Percentiles rank a stretch among this genome's conserved stretches.
These are phyloP conservation scores for Neurospora sp. DNA, from an alignment of 2,329 filamentous ascomycete species.

Conservation along the genomic window DNA sequence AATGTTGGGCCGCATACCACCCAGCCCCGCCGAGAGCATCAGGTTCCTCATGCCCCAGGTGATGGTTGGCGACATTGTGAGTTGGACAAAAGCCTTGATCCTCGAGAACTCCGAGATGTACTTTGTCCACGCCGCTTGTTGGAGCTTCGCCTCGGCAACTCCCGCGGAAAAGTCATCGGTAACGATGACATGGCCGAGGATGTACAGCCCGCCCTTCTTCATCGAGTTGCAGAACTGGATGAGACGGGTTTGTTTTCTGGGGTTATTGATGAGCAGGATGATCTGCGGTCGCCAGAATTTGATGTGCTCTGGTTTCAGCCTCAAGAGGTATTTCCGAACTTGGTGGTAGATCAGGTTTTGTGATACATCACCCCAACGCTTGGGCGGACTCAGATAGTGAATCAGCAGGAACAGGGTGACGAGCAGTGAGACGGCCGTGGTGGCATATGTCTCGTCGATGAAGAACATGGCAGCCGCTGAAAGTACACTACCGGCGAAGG, in stretches of 20 bases:
- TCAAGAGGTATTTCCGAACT: constrained; percentile 76
- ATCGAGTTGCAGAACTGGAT: constrained; percentile 88
- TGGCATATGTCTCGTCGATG: constrained; percentile 72
- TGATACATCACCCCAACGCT: constrained; percentile 83
- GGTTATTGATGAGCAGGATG: constrained; percentile 72
- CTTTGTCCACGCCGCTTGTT: constrained; percentile 75
- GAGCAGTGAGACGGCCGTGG: constrained; percentile 62
- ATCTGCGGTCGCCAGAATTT: constrained; percentile 92
- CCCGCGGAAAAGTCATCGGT: constrained; percentile 71
- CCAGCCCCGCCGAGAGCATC: constrained; percentile 70
- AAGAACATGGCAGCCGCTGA: constrained; percentile 84
- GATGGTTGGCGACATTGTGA: constrained; percentile 71
- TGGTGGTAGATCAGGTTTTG: constrained; percentile 82
- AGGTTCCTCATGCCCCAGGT: constrained; percentile 82
- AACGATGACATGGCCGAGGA: constrained; percentile 81
- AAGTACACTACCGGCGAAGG: constrained; percentile 61
- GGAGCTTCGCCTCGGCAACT: constrained; percentile 70
- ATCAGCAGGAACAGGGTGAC: constrained; percentile 74
- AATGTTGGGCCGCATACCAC: constrained; percentile 84
- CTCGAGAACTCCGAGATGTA: constrained; percentile 74
- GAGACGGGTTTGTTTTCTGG: constrained; percentile 69
- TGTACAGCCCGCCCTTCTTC: constrained; percentile 79
- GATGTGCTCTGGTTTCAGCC: constrained; percentile 79
- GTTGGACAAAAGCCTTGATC: constrained; percentile 84
- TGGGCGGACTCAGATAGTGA: constrained; percentile 76